Percentiles rank a stretch among this genome's conserved stretches.
Conservation (phyloP, 1,284 basidiomycete genomes). For the Papiliotrema fonsecae region DNA sequence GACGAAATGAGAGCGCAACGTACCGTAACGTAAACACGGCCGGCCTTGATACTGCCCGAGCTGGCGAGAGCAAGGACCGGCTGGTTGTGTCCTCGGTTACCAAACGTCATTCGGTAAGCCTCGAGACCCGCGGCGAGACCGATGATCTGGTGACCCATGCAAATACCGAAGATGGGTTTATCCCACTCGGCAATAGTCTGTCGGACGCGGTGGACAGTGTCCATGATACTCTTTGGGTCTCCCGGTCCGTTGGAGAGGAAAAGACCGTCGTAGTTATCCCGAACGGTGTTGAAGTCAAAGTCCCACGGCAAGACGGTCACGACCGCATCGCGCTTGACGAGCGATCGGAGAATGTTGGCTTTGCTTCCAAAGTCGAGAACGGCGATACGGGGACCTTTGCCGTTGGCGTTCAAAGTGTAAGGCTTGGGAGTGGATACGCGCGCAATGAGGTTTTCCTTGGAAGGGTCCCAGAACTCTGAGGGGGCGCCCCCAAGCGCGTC, state of each 20-base stretch:
- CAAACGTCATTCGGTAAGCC: conserved; percentile 79
- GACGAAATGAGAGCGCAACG: too few relatives aligned
- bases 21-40: conserved; percentile 96
- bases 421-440: conserved; percentile 82
- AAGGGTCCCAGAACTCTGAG: conserved; percentile 87
- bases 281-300: conserved; percentile 86
- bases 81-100: conserved; percentile 99
- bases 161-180: conserved; percentile 94
- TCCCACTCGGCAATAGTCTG: conserved; percentile 80
- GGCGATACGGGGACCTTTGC: conserved; percentile 78
- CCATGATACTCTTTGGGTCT: conserved; percentile 84
- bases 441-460: conserved; percentile 84
- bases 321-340: conserved; percentile 81
- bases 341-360: conserved; percentile 91
- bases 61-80: conserved; percentile 90
- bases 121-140: conserved; percentile 95
- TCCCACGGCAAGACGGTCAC: conserved; percentile 98
- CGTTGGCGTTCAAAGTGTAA: conserved; percentile 80
- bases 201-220: conserved; percentile 74
- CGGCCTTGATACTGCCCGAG: conserved; percentile 86
- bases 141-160: conserved; percentile 98
- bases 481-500: conserved; percentile 65
- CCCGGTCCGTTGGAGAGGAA: conserved; percentile 97
- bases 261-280: conserved; percentile 88
- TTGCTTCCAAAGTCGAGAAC: conserved; percentile 97